Conservation (phyloP, 305 asterid genomes). For the Nicotiana rustica region DNA sequence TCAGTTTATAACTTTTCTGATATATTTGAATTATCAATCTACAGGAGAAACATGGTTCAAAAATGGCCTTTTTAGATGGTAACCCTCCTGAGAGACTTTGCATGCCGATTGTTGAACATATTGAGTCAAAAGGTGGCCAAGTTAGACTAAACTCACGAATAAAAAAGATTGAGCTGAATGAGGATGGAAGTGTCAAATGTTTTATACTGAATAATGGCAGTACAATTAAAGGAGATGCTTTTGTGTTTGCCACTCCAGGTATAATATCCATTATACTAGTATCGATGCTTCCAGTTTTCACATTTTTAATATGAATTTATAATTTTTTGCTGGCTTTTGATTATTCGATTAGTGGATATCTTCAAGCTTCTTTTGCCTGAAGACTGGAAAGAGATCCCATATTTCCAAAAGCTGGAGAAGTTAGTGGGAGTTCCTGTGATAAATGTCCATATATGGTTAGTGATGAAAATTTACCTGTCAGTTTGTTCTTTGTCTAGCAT, state of each 20-base stretch:
- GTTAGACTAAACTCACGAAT: slow-evolving; percentile 81
- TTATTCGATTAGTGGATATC: slow-evolving; percentile 70
- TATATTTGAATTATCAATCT: slow-evolving; percentile 31
- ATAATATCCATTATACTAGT: slow-evolving; percentile 33
- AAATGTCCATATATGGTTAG: slow-evolving; percentile 95
- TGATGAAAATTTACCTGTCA: slow-evolving; percentile 31
- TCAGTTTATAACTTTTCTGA: slow-evolving; percentile 28
- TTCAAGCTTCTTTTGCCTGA: slow-evolving; percentile 92
- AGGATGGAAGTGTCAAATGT: slow-evolving; percentile 74
- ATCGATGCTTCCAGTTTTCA: neutral
- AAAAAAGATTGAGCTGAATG: slow-evolving; percentile 76
- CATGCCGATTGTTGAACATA: slow-evolving; percentile 88
- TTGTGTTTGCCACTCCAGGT: slow-evolving; percentile 97
- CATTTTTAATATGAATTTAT: slow-evolving; percentile 12
- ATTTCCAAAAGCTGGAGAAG: slow-evolving; percentile 86
- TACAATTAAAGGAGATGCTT: slow-evolving; percentile 80
- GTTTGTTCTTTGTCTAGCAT: slow-evolving; percentile 16
- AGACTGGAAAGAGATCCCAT: slow-evolving; percentile 83
- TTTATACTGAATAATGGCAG: slow-evolving; percentile 71
- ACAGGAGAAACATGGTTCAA: slow-evolving; percentile 98
- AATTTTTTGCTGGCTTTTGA: slow-evolving; percentile 26
- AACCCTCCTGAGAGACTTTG: slow-evolving; percentile 99
- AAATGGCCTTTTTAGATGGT: slow-evolving; percentile 99
- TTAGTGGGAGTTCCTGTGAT: slow-evolving; percentile 99
- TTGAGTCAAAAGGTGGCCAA: slow-evolving; percentile 79